These are phyloP conservation scores for Paecilomyces niveus DNA, from an alignment of 2,329 filamentous ascomycete genomes.

Conservation along the genomic window DNA sequence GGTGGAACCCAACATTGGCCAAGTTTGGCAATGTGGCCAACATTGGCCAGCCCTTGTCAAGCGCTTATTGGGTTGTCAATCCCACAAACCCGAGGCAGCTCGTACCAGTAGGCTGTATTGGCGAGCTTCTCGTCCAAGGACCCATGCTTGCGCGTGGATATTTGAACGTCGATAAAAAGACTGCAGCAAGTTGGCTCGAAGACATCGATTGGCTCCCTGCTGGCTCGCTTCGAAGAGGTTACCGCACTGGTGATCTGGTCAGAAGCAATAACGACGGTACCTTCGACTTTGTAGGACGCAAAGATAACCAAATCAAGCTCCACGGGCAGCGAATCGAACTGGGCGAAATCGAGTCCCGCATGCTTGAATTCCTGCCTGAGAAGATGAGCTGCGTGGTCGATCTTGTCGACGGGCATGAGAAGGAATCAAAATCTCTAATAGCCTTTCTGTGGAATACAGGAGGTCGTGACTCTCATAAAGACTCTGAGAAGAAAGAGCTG, in stretches of 20 bases:
- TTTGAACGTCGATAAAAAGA: slow-evolving; percentile 25
- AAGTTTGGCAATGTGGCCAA: neutral
- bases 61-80: neutral
- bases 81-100: neutral
- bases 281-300: slow-evolving; percentile 15
- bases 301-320: slow-evolving; percentile 23
- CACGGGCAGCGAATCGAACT: slow-evolving; percentile 24
- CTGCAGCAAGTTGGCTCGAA: slow-evolving; percentile 14
- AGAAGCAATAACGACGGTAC: slow-evolving; percentile 11
- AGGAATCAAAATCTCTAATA: too few relatives aligned
- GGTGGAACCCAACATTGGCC: too few relatives aligned
- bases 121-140: neutral
- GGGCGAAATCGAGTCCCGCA: slow-evolving; percentile 23
- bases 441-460: too few relatives aligned
- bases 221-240: slow-evolving; percentile 2
- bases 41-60: neutral
- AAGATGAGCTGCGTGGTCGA: too few relatives aligned
- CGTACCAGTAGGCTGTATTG: neutral
- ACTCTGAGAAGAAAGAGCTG: too few relatives aligned
- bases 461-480: too few relatives aligned
- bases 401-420: too few relatives aligned
- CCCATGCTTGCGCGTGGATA: too few relatives aligned
- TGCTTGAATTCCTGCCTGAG: too few relatives aligned
- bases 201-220: slow-evolving; percentile 4
- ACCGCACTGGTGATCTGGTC: slow-evolving; percentile 19